Conservation (phyloP, 208 protist genomes). For the Leishmania martiniquensis region DNA sequence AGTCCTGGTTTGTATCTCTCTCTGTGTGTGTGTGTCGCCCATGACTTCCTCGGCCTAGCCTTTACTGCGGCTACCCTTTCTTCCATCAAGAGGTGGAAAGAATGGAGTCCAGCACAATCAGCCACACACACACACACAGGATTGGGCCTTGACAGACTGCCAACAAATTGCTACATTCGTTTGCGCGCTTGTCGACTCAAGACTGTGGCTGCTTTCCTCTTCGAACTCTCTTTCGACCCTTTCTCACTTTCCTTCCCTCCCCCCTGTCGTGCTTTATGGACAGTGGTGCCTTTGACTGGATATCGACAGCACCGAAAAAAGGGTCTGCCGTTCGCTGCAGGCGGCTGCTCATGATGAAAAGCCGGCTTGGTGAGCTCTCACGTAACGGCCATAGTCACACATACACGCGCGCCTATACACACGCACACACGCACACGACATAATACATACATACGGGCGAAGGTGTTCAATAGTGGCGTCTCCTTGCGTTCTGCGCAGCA, state of each 20-base stretch:
- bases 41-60: background rate
- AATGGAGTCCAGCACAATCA: background rate
- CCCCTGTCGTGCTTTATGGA: constrained; percentile 17
- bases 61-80: background rate
- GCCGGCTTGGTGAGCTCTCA: background rate
- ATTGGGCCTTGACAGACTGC: too few species aligned
- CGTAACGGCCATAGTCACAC: background rate
- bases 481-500: background rate
- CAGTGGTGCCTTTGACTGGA: constrained; percentile 30
- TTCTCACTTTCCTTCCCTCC: background rate
- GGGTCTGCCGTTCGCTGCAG: constrained; percentile 1
- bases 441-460: background rate
- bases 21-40: background rate
- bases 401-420: background rate
- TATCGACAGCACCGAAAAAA: constrained; percentile 25
- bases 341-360: constrained; percentile 4
- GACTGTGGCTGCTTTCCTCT: background rate
- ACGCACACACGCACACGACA: background rate
- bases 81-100: background rate
- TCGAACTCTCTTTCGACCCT: background rate
- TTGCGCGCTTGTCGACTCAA: background rate
- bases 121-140: background rate
- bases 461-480: background rate
- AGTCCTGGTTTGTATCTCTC: background rate
- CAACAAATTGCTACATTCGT: background rate